Conservation (phyloP, 2,329 filamentous ascomycete species). For the Colletotrichum shisoi region DNA sequence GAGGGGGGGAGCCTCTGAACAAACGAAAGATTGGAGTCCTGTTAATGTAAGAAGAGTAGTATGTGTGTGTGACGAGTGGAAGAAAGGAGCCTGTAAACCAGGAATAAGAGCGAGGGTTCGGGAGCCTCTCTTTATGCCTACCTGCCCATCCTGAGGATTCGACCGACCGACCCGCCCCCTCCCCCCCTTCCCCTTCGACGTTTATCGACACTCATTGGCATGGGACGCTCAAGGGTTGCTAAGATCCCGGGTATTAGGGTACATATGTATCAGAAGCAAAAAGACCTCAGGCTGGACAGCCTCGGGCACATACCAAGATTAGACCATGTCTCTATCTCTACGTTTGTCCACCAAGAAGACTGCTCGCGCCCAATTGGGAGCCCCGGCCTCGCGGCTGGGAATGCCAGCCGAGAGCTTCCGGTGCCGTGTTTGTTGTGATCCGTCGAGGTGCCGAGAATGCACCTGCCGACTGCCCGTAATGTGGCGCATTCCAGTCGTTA, state of each 20-base stretch:
- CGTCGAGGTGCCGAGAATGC: slow-evolving; percentile 24
- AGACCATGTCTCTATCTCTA: neutral
- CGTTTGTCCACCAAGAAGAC: neutral
- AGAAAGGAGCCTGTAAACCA: neutral
- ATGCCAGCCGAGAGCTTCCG: slow-evolving; percentile 14
- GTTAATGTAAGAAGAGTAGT: neutral
- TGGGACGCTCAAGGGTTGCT: slow-evolving; percentile 4
- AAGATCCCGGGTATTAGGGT: neutral
- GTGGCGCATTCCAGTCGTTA: slow-evolving; percentile 29
- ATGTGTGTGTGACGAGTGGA: slow-evolving; percentile 4
- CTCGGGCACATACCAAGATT: slow-evolving; percentile 8
- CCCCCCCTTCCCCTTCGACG: neutral
- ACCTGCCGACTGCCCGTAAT: slow-evolving; percentile 15
- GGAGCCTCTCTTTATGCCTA: slow-evolving; percentile 24
- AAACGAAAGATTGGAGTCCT: slow-evolving; percentile 26
- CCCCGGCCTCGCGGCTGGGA: neutral
- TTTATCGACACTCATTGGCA: neutral
- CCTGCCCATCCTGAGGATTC: neutral
- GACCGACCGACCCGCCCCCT: neutral
- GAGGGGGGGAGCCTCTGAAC: slow-evolving; percentile 11
- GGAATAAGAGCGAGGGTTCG: neutral
- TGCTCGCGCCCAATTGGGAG: slow-evolving; percentile 17
- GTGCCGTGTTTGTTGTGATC: slow-evolving; percentile 32
- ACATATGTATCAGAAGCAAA: neutral
- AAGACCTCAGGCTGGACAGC: neutral